Conservation (phyloP, 306 rosid species). For the Sophora flavescens region DNA sequence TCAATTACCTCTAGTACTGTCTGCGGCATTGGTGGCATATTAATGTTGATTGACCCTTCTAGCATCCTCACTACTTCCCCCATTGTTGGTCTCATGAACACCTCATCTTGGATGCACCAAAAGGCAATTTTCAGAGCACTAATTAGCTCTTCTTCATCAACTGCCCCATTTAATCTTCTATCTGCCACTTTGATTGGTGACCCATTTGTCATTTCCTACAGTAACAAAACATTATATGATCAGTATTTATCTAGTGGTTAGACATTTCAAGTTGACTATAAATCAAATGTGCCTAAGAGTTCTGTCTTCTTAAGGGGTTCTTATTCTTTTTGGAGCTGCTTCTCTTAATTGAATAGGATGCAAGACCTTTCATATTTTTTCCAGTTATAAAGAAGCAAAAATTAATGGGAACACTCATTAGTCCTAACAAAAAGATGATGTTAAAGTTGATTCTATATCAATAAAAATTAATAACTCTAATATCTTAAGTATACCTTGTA, state of each 20-base stretch:
- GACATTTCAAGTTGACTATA: neutral
- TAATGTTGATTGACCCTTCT: slow-evolving; percentile 70
- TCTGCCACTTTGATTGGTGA: slow-evolving; percentile 74
- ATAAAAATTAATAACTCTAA: neutral
- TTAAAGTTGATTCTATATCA: neutral
- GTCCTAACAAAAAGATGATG: neutral
- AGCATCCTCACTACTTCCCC: slow-evolving; percentile 92
- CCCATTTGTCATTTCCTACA: slow-evolving; percentile 77
- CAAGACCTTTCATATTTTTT: neutral
- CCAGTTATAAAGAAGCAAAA: neutral
- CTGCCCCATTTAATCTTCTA: slow-evolving; percentile 76
- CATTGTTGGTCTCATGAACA: slow-evolving; percentile 83
- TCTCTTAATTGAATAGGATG: neutral
- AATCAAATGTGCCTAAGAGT: neutral
- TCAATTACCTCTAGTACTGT: slow-evolving; percentile 82
- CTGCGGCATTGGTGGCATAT: slow-evolving; percentile 94
- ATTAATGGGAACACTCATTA: neutral
- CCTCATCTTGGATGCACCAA: slow-evolving; percentile 98
- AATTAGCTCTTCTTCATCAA: slow-evolving; percentile 72
- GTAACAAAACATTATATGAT: slow-evolving; percentile 32
- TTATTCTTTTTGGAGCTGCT: neutral
- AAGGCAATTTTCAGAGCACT: slow-evolving; percentile 83
- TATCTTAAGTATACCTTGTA: too few species aligned
- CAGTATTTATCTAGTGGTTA: slow-evolving; percentile 20
- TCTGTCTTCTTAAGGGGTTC: neutral